Conservation (phyloP, 495 filamentous ascomycete species). For the Neurospora sp. region DNA sequence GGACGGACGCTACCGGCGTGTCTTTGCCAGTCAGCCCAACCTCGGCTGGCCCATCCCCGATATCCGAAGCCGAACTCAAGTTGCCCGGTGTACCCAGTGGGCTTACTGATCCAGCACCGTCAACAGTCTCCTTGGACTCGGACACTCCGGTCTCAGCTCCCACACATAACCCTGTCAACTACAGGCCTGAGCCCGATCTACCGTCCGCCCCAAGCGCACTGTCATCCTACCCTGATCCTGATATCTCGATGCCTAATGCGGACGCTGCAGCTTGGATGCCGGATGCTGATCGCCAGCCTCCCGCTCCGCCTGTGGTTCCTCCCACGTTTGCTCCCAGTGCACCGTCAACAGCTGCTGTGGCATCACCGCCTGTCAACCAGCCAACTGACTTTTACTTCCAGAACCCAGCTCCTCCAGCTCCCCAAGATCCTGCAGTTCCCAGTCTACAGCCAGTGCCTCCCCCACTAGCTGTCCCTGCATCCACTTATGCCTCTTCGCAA, state of each 20-base stretch:
- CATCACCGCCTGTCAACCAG: slow-evolving; percentile 16
- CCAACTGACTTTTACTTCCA: slow-evolving; percentile 14
- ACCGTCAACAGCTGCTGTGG: slow-evolving; percentile 18
- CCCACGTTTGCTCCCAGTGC: slow-evolving; percentile 19
- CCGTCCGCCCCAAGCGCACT: slow-evolving; percentile 5
- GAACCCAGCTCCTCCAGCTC: slow-evolving; percentile 11
- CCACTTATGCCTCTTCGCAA: slow-evolving; percentile 7
- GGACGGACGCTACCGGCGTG: slow-evolving; percentile 21
- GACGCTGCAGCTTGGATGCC: slow-evolving; percentile 3
- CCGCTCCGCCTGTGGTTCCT: slow-evolving; percentile 11
- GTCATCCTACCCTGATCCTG: slow-evolving; percentile 10
- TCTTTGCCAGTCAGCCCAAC: slow-evolving; percentile 30
- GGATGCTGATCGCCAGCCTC: slow-evolving; percentile 6
- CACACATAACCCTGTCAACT: slow-evolving; percentile 7
- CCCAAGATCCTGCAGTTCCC: slow-evolving; percentile 1
- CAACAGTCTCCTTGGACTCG: slow-evolving; percentile 15
- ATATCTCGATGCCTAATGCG: slow-evolving; percentile 4
- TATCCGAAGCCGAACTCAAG: slow-evolving; percentile 19
- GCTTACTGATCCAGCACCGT: slow-evolving; percentile 18
- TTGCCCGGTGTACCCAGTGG: slow-evolving; percentile 23
- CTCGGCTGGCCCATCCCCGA: slow-evolving; percentile 32
- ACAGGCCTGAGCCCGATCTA: slow-evolving; percentile 11
- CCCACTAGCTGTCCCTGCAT: not conserved
- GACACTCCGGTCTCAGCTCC: slow-evolving; percentile 16
- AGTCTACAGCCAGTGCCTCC: slow-evolving; percentile 1